Base-by-base conservation (phyloP, 2,329 filamentous ascomycete species). In the Berkeleyomyces rouxiae region DNA sequence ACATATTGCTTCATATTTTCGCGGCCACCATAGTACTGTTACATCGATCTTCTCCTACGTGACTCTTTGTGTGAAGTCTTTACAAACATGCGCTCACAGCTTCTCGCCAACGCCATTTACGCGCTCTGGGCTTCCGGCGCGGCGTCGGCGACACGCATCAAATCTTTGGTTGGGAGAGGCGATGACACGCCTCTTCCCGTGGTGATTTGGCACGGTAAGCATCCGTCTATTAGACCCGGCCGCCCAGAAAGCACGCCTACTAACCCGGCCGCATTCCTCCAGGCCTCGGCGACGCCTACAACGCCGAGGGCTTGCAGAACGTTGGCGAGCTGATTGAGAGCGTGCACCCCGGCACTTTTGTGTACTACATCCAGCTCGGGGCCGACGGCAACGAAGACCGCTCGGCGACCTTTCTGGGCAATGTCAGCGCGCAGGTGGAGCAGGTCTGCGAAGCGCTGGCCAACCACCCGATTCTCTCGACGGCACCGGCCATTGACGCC, bases 361-460 rank as follows among this genome's bases (percentile, higher is more conserved):
- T 93, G 31, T 87, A 97, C 77, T 82, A 85, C 67, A 82, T 96
- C 70, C 83, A 83, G 11, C 77, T 96, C 16, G 83, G 80, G 71
- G 78, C 82, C 67, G 81, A 85, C 69, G 77, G 83, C 61, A 77
- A 75, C 66, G 77, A 76, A 67, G 93, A 99, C 78, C 86, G 87
- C 58, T 83, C 82, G 62, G 88, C 88, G 39, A 92, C 89, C 66
- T 99, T 96, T 78, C 83, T 95, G 70, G 93, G 93, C 71, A 95
- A 96, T 74, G 76, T 96, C 4, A 91, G 87, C 2, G 77, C 80
- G 59, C 92, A 97, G 74, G 72, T 97, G 64, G 79, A 79, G 46
- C 72, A 79, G 66, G 89, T 95, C 59, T 97, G 93, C 80, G 77
- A 76, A n/a, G 83, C 86, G 68, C 81, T 97, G 49, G 80, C 86